These are phyloP conservation scores for Xylariaceae sp. DNA, from an alignment of 2,329 filamentous ascomycete species.

Conservation along the genomic window DNA sequence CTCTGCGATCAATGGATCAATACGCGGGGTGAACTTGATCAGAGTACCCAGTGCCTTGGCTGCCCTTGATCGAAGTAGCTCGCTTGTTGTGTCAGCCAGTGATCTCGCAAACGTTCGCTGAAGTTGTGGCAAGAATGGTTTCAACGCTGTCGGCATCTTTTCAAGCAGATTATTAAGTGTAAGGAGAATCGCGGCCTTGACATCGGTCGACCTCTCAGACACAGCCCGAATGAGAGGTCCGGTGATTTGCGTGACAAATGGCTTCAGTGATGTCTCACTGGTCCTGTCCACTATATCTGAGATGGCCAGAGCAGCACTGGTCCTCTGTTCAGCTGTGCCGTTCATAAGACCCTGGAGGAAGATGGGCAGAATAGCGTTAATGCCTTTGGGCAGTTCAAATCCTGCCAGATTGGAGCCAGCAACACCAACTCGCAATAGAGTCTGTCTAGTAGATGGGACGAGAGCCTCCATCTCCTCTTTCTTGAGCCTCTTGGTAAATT, in stretches of 20 bases:
- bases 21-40: conserved; percentile 91
- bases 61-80: conserved; percentile 78
- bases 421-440: conserved; percentile 83
- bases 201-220: conserved; percentile 90
- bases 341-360: conserved; percentile 98
- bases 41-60: conserved; percentile 92
- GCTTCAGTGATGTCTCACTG: conserved; percentile 79
- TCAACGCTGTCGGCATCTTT: conserved; percentile 92
- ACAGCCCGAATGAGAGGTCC: conserved; percentile 97
- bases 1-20: conserved; percentile 89
- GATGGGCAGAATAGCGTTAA: conserved; percentile 92
- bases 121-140: conserved; percentile 93
- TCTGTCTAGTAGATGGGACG: conserved; percentile 79
- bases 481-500: conserved; percentile 81
- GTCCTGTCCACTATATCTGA: conserved; percentile 95
- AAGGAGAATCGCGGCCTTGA: conserved; percentile 90
- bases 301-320: conserved; percentile 86
- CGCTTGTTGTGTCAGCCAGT: conserved; percentile 87
- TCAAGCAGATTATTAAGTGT: conserved; percentile 93
- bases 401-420: conserved; percentile 79
- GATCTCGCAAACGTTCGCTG: conserved; percentile 97
- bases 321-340: conserved; percentile 85
- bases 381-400: conserved; percentile 91
- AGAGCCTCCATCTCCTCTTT: conserved; percentile 99
- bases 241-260: conserved; percentile 96